These are phyloP conservation scores for Sicyos baderoa DNA, from an alignment of 306 rosid species.

Conservation along the genomic window DNA sequence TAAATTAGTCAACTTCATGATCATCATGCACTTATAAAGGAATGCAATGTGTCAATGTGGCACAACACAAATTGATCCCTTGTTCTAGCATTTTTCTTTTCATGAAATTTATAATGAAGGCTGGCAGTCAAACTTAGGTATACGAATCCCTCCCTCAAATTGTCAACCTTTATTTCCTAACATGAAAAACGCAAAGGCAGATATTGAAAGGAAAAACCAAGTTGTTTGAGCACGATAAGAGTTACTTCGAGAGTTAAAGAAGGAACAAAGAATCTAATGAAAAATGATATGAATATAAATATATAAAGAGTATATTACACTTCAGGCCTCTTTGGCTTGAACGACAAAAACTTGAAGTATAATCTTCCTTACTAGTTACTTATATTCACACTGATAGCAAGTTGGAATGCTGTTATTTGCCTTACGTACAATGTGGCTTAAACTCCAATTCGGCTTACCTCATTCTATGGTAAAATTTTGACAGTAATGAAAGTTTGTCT, in stretches of 20 bases:
- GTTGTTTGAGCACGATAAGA: neutral
- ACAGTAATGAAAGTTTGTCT: slow-evolving; percentile 3
- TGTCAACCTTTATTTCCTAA: neutral
- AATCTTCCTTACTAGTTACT: slow-evolving; percentile 15
- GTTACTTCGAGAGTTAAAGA: neutral
- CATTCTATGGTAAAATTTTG: neutral
- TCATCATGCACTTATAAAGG: neutral
- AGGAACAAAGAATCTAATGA: neutral
- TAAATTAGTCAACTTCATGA: neutral
- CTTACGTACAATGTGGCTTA: slow-evolving; percentile 8
- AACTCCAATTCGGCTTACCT: neutral
- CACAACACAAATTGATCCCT: neutral
- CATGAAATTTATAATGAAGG: slow-evolving; percentile 9
- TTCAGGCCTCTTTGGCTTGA: slow-evolving; percentile 15
- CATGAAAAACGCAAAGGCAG: neutral
- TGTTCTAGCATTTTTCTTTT: neutral
- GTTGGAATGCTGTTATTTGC: slow-evolving; percentile 10
- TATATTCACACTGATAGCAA: neutral
- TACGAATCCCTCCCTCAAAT: neutral
- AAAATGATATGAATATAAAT: slow-evolving; percentile 3
- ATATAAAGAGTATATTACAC: slow-evolving; percentile 15
- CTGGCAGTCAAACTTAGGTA: neutral
- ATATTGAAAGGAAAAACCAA: slow-evolving; percentile 4
- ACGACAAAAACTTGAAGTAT: slow-evolving; percentile 4
- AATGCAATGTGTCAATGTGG: neutral